phyloP scores from a whole-genome alignment of 208 protist species.

The Plasmodiophora brassicae region DNA sequence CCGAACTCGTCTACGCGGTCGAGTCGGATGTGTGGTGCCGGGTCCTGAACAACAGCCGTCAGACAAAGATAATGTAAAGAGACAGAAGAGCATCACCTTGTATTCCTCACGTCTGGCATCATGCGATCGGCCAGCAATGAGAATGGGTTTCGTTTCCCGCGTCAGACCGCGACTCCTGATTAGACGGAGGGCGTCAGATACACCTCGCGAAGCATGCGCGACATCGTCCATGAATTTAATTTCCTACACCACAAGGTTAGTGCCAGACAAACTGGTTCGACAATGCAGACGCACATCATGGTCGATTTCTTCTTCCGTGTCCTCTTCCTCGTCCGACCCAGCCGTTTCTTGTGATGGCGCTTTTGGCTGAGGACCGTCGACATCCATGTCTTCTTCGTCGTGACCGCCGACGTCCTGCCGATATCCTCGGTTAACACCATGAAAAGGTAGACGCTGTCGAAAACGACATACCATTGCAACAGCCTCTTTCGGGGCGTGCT shows the following conservation, averaged over 20 bases:
- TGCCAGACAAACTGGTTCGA: neutral
- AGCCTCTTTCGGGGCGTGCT: too few species aligned
- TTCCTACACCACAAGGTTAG: neutral
- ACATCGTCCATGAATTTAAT: slow-evolving; percentile 3
- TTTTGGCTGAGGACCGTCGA: neutral
- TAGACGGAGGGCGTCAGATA: neutral
- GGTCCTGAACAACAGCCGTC: neutral
- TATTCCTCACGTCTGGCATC: neutral
- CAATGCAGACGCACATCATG: neutral
- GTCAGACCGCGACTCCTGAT: neutral
- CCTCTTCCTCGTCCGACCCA: neutral
- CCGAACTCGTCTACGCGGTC: slow-evolving; percentile 27
- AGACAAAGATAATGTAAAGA: neutral
- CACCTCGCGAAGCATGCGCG: neutral
- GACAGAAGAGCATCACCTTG: neutral
- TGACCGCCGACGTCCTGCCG: neutral
- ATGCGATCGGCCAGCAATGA: neutral
- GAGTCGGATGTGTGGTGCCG: neutral
- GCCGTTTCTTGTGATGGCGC: too few species aligned
- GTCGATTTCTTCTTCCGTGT: neutral
- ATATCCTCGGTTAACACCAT: too few species aligned
- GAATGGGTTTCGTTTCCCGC: neutral
- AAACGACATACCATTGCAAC: too few species aligned
- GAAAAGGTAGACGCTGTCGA: too few species aligned
- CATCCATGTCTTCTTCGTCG: slow-evolving; percentile 16